phyloP scores from a whole-genome alignment of 768 basidiomycete species.

The Phanerochaete carnosa region DNA sequence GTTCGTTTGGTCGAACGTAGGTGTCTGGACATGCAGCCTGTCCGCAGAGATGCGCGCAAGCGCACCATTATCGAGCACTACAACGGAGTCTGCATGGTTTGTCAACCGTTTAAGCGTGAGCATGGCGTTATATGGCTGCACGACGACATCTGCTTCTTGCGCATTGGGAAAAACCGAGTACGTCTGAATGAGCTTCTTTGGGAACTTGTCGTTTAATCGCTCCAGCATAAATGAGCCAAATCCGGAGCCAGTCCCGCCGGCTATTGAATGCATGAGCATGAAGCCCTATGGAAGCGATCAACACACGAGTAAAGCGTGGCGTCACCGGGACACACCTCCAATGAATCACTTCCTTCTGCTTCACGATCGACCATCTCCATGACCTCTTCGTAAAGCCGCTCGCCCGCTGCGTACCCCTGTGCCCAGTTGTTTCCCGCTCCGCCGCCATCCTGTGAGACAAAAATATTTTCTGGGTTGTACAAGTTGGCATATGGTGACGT shows the following conservation, averaged over 20 bases:
- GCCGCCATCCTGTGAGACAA: constrained; percentile 94
- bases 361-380: constrained; percentile 99
- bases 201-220: constrained; percentile 94
- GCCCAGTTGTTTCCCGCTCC: constrained; percentile 99
- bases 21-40: constrained; percentile 82
- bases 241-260: constrained; percentile 97
- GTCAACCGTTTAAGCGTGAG: constrained; percentile 90
- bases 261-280: constrained; percentile 98
- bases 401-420: constrained; percentile 88
- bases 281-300: constrained; percentile 67
- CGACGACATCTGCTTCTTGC: constrained; percentile 93
- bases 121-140: constrained; percentile 96
- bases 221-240: constrained; percentile 98
- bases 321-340: constrained; percentile 62
- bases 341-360: constrained; percentile 94
- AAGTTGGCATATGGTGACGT: constrained; percentile 83
- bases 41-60: constrained; percentile 91
- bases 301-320: not conserved
- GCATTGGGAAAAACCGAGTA: constrained; percentile 98
- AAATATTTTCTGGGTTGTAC: constrained; percentile 98
- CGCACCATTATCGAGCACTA: constrained; percentile 96
- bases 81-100: constrained; percentile 95
- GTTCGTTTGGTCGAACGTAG: constrained; percentile 89
- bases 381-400: constrained; percentile 90
- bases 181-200: constrained; percentile 98